Percentiles rank a stretch among this genome's conserved stretches.
Evolutionary conservation across 1,284 basidiomycete genomes (phyloP).

Genomic region (Schizophyllum amplum): DNA sequence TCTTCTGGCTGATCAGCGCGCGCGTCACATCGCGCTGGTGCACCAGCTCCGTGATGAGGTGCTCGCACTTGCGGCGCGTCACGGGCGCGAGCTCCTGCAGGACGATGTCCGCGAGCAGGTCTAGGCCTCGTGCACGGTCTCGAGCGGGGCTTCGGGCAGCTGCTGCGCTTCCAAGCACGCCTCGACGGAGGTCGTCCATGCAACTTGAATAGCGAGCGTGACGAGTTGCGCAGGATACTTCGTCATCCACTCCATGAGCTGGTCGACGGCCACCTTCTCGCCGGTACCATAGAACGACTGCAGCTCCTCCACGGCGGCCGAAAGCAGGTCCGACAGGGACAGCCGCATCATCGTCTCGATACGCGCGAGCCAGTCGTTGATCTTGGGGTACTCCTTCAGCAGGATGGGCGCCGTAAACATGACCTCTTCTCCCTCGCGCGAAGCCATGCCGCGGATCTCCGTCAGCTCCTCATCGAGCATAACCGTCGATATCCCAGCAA

Average conservation of each 20-base stretch:
- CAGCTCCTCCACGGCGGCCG: constrained; percentile 72
- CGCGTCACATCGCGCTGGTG: constrained; percentile 96
- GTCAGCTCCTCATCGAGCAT: constrained; percentile 85
- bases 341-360: constrained; percentile 94
- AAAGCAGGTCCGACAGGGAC: constrained; percentile 80
- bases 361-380: constrained; percentile 96
- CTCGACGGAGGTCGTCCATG: constrained; percentile 90
- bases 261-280: constrained; percentile 45
- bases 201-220: constrained; percentile 88
- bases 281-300: constrained; percentile 74
- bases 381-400: constrained; percentile 91
- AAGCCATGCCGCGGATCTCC: constrained; percentile 85
- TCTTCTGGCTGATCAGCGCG: constrained; percentile 41
- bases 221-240: constrained; percentile 94
- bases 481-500: constrained; percentile 92
- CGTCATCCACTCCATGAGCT: constrained; percentile 86
- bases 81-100: constrained; percentile 83
- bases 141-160: constrained; percentile 60
- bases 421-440: constrained; percentile 92
- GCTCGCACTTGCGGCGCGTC: constrained; percentile 95
- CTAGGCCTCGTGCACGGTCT: constrained; percentile 78
- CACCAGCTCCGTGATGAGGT: constrained; percentile 97
- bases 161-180: constrained; percentile 50
- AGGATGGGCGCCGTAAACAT: constrained; percentile 77
- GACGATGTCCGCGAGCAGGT: constrained; percentile 93